Base-by-base conservation (phyloP, 768 basidiomycete species). In the Heimioporus sp. region DNA sequence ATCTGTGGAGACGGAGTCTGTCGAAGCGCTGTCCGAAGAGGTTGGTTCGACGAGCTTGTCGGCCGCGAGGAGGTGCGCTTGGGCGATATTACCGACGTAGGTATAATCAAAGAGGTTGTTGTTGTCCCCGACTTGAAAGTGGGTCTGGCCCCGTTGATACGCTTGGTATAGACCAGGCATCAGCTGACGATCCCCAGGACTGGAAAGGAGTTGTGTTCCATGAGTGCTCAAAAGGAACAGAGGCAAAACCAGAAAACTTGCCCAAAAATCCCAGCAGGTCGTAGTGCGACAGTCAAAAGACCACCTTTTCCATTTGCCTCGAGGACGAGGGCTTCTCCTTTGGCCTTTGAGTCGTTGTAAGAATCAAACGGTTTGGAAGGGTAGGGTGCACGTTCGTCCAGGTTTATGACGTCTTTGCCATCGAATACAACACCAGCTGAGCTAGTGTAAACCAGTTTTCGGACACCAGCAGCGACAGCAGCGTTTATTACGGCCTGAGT, bases 241-340 rank as follows among this genome's bases (percentile, higher is more conserved):
- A 48, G 16, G 16, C 7, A 40, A 42, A 35, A 36, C 0, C 1
- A 13, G 69, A 21, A 2, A 34, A 53, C 85, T 46, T 56, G 91
- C 93, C 97, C 97, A 62, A 98, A 98, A 61, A 98, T 97, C 2
- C 96, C 94, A 16, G 95, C 86, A 2, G 96, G 96, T 36, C 97
- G 77, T 39, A 98, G 72, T 13, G 94, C 90, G 42, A 95, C 92
- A 1, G 97, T 98, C 55, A 90, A 70, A 7, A 98, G 75, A 13
- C 90, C 92, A 19, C 80, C 81, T 61, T 86, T 82, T 5, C 89
- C 91, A 61, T 98, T 99, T 13, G 97, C 90, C 28, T 77, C 83
- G 3, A 99, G 74, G 9, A 98, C 86, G 35, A 89, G 74, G 34
- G 80, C 76, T 69, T 98, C 96, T 0, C 89, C 95, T 66, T 87